phyloP scores from a whole-genome alignment of 2,329 filamentous ascomycete genomes.

The Pezicula neosporulosa region DNA sequence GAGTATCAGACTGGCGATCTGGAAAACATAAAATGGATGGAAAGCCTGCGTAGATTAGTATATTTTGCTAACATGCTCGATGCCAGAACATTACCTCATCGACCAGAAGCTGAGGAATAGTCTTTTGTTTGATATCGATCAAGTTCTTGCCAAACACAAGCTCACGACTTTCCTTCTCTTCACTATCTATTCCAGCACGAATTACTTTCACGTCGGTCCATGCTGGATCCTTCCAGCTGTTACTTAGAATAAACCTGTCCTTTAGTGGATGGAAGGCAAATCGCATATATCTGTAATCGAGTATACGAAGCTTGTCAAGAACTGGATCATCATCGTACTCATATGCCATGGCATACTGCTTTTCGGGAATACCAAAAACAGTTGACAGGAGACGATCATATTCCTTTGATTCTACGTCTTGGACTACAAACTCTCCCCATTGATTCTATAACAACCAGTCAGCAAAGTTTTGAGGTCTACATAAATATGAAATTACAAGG shows the following conservation, averaged over 20 bases:
- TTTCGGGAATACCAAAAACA: conserved; percentile 65
- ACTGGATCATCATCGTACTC: conserved; percentile 78
- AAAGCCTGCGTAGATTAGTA: conserved; percentile 58
- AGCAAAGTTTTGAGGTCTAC: conserved; percentile 5
- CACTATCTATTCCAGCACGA: conserved; percentile 77
- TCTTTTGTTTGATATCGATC: conserved; percentile 92
- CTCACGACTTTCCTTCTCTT: conserved; percentile 80
- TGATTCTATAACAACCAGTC: conserved; percentile 68
- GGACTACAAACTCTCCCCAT: conserved; percentile 88
- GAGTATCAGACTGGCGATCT: conserved; percentile 87
- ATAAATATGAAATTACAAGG: not conserved
- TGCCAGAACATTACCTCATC: conserved; percentile 64
- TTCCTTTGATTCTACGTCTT: conserved; percentile 55
- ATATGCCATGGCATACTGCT: conserved; percentile 51
- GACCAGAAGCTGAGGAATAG: conserved; percentile 74
- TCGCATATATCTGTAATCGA: conserved; percentile 92
- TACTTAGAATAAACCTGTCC: conserved; percentile 83
- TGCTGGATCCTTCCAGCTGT: conserved; percentile 88
- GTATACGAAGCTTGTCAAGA: conserved; percentile 67
- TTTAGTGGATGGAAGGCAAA: conserved; percentile 87
- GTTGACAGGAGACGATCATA: conserved; percentile 56
- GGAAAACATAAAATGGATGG: conserved; percentile 97
- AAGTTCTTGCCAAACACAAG: conserved; percentile 85
- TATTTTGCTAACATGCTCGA: conserved; percentile 4
- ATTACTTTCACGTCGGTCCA: conserved; percentile 79